Evolutionary conservation across 352 stramenopile genomes (phyloP), one percentile per base, ranked within the genome.

Genomic region (Globisporangium takayamanum): DNA sequence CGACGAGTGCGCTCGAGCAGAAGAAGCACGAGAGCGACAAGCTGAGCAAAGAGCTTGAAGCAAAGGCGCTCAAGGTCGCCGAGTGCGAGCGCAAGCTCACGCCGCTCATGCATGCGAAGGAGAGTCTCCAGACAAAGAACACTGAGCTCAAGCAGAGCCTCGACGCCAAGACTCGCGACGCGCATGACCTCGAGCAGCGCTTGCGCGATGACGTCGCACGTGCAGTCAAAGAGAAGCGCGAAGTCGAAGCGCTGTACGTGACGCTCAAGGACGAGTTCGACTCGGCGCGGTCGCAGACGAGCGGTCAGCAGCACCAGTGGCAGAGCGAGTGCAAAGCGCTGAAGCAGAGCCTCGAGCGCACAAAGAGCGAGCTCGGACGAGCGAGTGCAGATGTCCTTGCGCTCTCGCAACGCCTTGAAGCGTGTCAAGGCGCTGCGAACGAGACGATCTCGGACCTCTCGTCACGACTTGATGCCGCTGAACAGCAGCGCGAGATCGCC

Each of bases 51-150:
- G 78, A 91, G 12, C 49, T 83, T 42, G 81, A 91, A 46, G 20
- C 14, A 15, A 72, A 84, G 33, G 59, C 62, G 39, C 55, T 79
- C 12, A 80, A 78, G 36, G 48, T 74, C 0, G 62, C 66, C 3
- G 81, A 91, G 28, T 80, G 70, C 47, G 81, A 91, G 50, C 78
- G 81, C 5, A 89, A 88, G 58, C 42, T 89, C 25, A 61, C 67
- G 2, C 73, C 77, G 5, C 62, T 91, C 5, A 26, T 62, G 33
- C 70, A 74, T 20, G 53, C 74, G 2, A 79, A 82, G 16, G 81
- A 91, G n/a, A 73, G 64, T 28, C 62, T 88, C 20, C 73, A 86
- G 57, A 36, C 57, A 2, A 89, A 87, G 52, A 62, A 65, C 45
- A 69, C 41, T 8, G 79, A 89, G n/a, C 50, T 88, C 26, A 89